Conservation (phyloP, 2,329 filamentous ascomycete species). For the Aspergillus transmontanensis region DNA sequence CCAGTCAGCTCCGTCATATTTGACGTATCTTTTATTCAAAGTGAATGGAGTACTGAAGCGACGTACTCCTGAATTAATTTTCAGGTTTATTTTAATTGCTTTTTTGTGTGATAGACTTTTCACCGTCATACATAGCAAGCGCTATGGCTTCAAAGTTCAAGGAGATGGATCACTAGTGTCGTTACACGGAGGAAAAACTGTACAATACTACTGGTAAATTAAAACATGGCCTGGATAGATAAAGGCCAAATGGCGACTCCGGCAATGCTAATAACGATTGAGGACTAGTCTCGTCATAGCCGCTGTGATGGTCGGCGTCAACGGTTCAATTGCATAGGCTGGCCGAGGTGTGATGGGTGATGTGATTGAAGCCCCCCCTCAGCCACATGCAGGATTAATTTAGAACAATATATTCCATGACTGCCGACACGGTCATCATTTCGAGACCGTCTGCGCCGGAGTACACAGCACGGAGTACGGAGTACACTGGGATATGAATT, state of each 20-base stretch:
- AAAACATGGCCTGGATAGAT: not conserved
- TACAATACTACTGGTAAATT: slow-evolving; percentile 3
- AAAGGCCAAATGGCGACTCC: not conserved
- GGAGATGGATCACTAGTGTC: not conserved
- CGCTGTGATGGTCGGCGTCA: slow-evolving; percentile 9
- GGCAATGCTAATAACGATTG: not conserved
- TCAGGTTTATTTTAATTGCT: not conserved
- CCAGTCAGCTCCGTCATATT: not conserved
- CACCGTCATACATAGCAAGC: not conserved
- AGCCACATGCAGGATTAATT: slow-evolving; percentile 6
- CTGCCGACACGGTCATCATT: not conserved
- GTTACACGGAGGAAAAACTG: not conserved
- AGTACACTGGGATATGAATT: not conserved
- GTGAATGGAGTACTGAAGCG: not conserved
- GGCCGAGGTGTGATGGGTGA: slow-evolving; percentile 4
- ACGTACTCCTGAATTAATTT: not conserved
- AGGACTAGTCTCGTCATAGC: not conserved
- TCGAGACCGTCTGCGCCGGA: not conserved
- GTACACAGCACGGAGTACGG: not conserved
- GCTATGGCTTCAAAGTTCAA: not conserved
- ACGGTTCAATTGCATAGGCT: slow-evolving; percentile 15
- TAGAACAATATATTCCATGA: not conserved
- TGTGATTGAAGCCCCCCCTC: not conserved
- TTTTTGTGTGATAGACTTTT: not conserved
- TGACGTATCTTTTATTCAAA: not conserved